Evolutionary conservation across 225 moss, liverwort and hornwort genomes (phyloP).

Genomic region (Straminergon stramineum): DNA sequence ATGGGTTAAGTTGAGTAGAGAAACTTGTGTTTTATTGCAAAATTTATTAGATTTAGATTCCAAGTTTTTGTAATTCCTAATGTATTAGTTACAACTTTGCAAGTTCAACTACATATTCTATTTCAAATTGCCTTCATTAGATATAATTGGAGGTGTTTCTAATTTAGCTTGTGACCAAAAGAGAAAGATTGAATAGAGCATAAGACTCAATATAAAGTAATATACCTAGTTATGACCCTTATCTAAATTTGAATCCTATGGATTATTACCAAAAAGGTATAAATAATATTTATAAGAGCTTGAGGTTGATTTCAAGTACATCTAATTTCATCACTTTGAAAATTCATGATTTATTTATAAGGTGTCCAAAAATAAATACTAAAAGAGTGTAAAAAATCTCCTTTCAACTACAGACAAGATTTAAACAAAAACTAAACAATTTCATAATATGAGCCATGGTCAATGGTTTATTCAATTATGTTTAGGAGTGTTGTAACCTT

Average conservation of each 20-base stretch:
- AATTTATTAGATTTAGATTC: too few relatives aligned
- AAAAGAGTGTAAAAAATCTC: background rate
- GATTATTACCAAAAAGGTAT: background rate
- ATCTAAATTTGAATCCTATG: accelerated
- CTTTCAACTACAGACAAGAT: background rate
- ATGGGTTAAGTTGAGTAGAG: background rate
- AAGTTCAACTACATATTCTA: background rate
- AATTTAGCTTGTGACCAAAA: background rate
- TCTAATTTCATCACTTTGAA: background rate
- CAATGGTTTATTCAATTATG: background rate
- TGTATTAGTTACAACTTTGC: background rate
- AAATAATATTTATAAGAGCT: background rate
- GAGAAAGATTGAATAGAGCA: background rate
- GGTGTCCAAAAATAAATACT: background rate
- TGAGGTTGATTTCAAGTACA: background rate
- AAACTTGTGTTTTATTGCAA: background rate
- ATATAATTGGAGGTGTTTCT: background rate
- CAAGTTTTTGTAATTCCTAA: too few relatives aligned
- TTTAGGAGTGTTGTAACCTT: background rate
- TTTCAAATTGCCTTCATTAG: background rate
- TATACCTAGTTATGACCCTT: background rate
- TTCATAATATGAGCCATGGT: background rate
- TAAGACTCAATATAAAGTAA: background rate
- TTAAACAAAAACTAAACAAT: background rate
- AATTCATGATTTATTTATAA: background rate